Evolutionary conservation across 768 basidiomycete genomes (phyloP), one percentile per base, ranked within the genome.

Genomic region (Tulasnella sp.): DNA sequence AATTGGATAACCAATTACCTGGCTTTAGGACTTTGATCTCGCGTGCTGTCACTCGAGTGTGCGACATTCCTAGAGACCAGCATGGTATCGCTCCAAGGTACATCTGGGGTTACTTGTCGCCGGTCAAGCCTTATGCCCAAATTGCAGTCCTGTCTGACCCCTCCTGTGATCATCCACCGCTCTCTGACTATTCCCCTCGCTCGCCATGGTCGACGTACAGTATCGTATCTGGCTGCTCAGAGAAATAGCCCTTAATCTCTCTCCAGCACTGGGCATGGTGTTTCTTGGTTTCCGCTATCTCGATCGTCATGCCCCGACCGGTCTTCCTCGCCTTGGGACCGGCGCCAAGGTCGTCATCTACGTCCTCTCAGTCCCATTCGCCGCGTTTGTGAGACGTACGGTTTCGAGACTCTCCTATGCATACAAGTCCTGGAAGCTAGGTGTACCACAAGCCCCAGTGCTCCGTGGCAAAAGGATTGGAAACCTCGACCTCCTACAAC

Each of bases 181-280:
- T n/a, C n/a, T n/a, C n/a, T n/a, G n/a, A n/a, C n/a, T n/a, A n/a
- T n/a, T n/a, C n/a, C n/a, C n/a, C n/a, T n/a, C n/a, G n/a, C n/a
- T n/a, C n/a, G n/a, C n/a, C n/a, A 53, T 53, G 52, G 23, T 53
- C 36, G 52, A 53, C 37, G 27, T 27, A 4, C 23, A 2, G 35
- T 53, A 53, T 39, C 34, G 52, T n/a, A 19, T 53, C 17, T 53
- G 52, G 52, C 52, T 53, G 6, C 23, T 53, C 2, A 34, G 39
- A 15, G 27, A 41, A 11, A 4, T 53, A 9, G 11, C 36, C 29
- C 19, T 27, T 8, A 19, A 25, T 11, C 25, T 53, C 36, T 21
- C 41, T 4, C 52, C 52, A 7, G 36, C 52, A 39, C 25, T 40
- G 36, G 52, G 23, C 6, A 8, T 37, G 14, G 35, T 36, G 1